Evolutionary conservation across 306 rosid genomes (phyloP).

Genomic region (Aeschynomene evenia): DNA sequence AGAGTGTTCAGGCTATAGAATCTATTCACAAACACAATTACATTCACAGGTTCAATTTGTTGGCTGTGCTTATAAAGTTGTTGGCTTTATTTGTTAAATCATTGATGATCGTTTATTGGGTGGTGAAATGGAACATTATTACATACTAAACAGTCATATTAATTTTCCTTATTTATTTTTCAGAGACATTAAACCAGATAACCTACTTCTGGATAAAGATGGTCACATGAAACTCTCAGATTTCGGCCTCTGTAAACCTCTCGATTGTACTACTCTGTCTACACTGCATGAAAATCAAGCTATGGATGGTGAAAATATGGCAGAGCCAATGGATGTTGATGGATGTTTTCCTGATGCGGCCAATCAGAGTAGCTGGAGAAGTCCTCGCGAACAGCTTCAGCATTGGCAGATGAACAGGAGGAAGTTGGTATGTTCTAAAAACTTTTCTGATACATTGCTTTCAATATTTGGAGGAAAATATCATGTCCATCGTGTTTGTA

Average conservation of each 20-base stretch:
- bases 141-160: constrained; percentile 28
- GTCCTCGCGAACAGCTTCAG: constrained; percentile 90
- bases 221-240: constrained; percentile 99
- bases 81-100: constrained; percentile 22
- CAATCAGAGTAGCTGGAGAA: constrained; percentile 82
- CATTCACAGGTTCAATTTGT: constrained; percentile 77
- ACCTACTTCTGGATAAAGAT: constrained; percentile 84
- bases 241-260: constrained; percentile 98
- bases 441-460: constrained; percentile 27
- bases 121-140: constrained; percentile 1
- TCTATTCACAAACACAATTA: constrained; percentile 95
- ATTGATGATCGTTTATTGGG: constrained; percentile 18
- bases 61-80: constrained; percentile 5
- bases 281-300: constrained; percentile 88
- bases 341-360: constrained; percentile 59
- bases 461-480: constrained; percentile 16
- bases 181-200: constrained; percentile 99
- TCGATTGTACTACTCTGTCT: constrained; percentile 82
- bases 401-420: constrained; percentile 99
- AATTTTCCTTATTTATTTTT: constrained; percentile 32
- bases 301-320: constrained; percentile 70
- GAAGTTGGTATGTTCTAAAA: constrained; percentile 74
- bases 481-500: constrained; percentile 5
- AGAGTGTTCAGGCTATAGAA: constrained; percentile 94
- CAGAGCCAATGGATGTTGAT: constrained; percentile 85